These are phyloP conservation scores for Exidia glandulosa DNA, from an alignment of 768 basidiomycete genomes.

Conservation along the genomic window DNA sequence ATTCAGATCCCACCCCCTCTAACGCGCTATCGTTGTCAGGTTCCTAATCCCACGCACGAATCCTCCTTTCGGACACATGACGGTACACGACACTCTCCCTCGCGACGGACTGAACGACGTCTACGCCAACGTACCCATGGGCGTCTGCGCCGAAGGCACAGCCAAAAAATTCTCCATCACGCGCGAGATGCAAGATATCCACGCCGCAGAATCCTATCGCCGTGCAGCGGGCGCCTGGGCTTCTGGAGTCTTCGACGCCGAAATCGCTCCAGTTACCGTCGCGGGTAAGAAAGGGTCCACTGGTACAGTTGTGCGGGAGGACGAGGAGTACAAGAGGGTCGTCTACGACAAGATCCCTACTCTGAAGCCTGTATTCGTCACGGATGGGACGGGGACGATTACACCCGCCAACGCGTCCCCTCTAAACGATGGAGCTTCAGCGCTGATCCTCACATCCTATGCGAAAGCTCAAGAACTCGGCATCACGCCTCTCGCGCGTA, in stretches of 20 bases:
- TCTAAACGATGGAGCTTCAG: constrained; percentile 93
- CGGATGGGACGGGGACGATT: constrained; percentile 77
- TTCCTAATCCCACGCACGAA: constrained; percentile 76
- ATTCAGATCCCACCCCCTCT: neutral
- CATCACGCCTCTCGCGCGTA: constrained; percentile 80
- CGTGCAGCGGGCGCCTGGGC: constrained; percentile 90
- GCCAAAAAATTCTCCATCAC: constrained; percentile 74
- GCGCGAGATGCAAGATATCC: constrained; percentile 79
- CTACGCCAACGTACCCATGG: constrained; percentile 97
- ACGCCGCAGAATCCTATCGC: constrained; percentile 90
- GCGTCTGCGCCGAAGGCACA: constrained; percentile 85
- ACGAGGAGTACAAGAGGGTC: constrained; percentile 97
- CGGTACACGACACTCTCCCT: constrained; percentile 77
- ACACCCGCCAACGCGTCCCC: constrained; percentile 95
- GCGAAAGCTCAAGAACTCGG: constrained; percentile 88
- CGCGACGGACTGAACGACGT: constrained; percentile 93
- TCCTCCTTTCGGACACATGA: constrained; percentile 81
- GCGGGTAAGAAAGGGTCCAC: constrained; percentile 92
- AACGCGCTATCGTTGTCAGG: constrained; percentile 22
- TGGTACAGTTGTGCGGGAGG: constrained; percentile 82
- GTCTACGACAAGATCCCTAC: constrained; percentile 88
- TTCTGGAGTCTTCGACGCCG: constrained; percentile 69
- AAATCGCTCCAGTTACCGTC: constrained; percentile 84
- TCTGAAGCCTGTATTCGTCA: constrained; percentile 82
- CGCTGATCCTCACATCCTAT: constrained; percentile 88